Percentiles rank a stretch among this genome's conserved stretches.
Evolutionary conservation across 306 rosid genomes (phyloP).

Genomic region (Cotoneaster glaucophyllus): DNA sequence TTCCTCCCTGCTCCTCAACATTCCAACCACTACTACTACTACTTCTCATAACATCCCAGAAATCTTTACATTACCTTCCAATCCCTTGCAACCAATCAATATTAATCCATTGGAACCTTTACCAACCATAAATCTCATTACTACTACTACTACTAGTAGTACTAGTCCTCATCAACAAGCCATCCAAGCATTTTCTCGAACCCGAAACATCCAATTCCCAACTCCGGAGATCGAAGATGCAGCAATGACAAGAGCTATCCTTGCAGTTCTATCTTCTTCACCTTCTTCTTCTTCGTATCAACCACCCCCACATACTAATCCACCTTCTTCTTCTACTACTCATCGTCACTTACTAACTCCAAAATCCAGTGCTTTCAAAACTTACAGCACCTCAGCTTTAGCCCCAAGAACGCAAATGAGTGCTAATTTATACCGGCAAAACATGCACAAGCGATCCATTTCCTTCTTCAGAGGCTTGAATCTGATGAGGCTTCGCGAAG

Average conservation of each 20-base stretch:
- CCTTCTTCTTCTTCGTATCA: conserved; percentile 28
- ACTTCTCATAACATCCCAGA: conserved; percentile 5
- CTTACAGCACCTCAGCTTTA: conserved; percentile 17
- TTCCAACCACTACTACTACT: conserved; percentile 25
- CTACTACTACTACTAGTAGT: too few relatives aligned
- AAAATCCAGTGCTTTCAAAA: conserved; percentile 48
- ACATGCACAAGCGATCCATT: conserved; percentile 54
- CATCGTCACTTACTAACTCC: conserved; percentile 15
- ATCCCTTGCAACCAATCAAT: conserved; percentile 26
- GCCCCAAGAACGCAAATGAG: conserved; percentile 18
- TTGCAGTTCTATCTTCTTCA: conserved; percentile 40
- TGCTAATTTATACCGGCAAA: conserved; percentile 23
- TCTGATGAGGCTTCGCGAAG: conserved; percentile 34
- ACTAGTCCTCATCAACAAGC: conserved; percentile 35
- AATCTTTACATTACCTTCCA: conserved; percentile 9
- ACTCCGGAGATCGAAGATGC: conserved; percentile 40
- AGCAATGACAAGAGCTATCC: conserved; percentile 54
- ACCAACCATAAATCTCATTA: background rate
- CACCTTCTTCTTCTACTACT: conserved; percentile 2
- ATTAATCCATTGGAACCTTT: too few relatives aligned
- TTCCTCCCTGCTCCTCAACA: conserved; percentile 57
- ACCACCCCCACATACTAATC: background rate
- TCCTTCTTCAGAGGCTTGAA: conserved; percentile 44
- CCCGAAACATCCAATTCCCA: conserved; percentile 32
- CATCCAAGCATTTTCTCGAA: conserved; percentile 38